Conservation (phyloP, 1,284 basidiomycete species). For the Limonomyces culmigenus region DNA sequence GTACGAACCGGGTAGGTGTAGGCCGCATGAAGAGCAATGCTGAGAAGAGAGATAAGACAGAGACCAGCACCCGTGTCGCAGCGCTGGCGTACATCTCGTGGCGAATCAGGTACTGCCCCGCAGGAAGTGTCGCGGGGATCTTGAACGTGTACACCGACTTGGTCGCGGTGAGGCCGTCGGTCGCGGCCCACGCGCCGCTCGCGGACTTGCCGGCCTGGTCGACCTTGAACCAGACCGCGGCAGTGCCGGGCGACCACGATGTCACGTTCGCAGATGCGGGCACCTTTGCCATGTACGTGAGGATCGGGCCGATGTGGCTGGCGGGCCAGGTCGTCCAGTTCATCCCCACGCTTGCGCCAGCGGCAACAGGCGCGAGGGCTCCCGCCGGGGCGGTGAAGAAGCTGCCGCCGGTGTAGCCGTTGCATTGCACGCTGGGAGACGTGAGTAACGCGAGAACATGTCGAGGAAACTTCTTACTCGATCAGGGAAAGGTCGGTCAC, state of each 20-base stretch:
- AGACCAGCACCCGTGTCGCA: not conserved
- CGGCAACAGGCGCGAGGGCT: conserved; percentile 23
- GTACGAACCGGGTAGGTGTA: conserved; percentile 10
- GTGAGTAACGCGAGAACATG: conserved; percentile 3
- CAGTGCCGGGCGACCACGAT: conserved; percentile 22
- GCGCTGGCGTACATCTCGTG: conserved; percentile 23
- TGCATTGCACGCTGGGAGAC: conserved; percentile 22
- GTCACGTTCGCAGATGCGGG: conserved; percentile 23
- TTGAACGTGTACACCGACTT: conserved; percentile 27
- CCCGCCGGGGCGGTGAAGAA: conserved; percentile 23
- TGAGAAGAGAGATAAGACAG: conserved; percentile 5
- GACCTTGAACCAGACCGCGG: conserved; percentile 33
- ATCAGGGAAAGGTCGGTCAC: conserved; percentile 14
- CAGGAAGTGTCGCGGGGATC: conserved; percentile 23
- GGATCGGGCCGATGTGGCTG: conserved; percentile 25
- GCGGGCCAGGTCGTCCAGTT: conserved; percentile 36
- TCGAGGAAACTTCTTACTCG: conserved; percentile 8
- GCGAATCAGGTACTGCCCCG: conserved; percentile 31
- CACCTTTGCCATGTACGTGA: conserved; percentile 26
- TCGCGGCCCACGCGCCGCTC: conserved; percentile 26
- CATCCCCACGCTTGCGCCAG: conserved; percentile 22
- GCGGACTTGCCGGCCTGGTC: conserved; percentile 23
- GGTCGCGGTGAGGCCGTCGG: conserved; percentile 19
- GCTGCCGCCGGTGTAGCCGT: conserved; percentile 22
- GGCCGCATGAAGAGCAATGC: conserved; percentile 24